Base-by-base conservation (phyloP, 2,329 filamentous ascomycete species). In the Falciphora oryzae region DNA sequence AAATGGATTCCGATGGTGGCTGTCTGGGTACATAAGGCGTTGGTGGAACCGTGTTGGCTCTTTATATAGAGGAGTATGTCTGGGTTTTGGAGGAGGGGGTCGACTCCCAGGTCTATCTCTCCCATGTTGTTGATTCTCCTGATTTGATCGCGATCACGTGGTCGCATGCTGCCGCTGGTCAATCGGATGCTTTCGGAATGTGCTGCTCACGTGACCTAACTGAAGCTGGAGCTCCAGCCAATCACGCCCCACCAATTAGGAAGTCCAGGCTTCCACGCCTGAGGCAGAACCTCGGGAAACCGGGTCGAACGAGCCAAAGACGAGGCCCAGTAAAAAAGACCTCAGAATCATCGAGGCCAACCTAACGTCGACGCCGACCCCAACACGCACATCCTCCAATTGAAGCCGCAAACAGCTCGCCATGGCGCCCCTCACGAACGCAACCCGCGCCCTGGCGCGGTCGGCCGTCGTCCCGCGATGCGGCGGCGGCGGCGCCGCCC, bases 401-500 rank as follows among this genome's bases (percentile, higher is more conserved):
- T 22, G 35, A 62, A 57, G 61, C 28, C 25, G 28, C 10, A 62
- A 53, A 16, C 50, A 31, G 18, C n/a, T 22, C 75, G 77, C 76
- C 73, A 91, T 91, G 88, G 87, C 87, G 78, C 81, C 87, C 76
- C 85, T 92, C 78, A 73, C 87, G 74, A 83, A 84, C 76, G 84
- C 87, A 75, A 86, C 89, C 76, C 86, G 87, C 79, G 81, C 86
- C 74, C 83, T 91, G 76, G 82, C 90, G 82, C 89, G 89, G 78
- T 71, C 74, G 65, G 69, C 73, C 61, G 44, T 27, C 5, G 57
- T 44, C 25, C 60, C 70, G 67, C 68, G 65, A 59, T 61, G 64
- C 62, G 64, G 58, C 29, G 57, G 77, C 79, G 67, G 75, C 79
- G 69, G 78, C 76, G 71, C 76, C 74, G 69, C 73, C 73, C 68